Conservation (phyloP, 2,329 filamentous ascomycete species). For the Pezicula carpinea region DNA sequence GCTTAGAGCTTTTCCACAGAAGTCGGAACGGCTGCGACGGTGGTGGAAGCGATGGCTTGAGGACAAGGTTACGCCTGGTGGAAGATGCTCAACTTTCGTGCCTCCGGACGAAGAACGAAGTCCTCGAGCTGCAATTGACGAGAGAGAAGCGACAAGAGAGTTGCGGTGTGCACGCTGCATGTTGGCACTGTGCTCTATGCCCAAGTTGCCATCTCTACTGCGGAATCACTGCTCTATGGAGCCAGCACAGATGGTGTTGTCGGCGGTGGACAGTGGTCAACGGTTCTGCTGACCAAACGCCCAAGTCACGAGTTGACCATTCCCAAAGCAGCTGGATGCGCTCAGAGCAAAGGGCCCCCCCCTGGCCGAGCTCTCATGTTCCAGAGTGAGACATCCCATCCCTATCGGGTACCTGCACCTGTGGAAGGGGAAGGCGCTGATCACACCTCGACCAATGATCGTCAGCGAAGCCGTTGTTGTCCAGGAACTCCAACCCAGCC, state of each 20-base stretch:
- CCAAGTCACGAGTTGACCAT: constrained; percentile 7
- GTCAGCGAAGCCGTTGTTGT: constrained; percentile 2
- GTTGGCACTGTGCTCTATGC: too few relatives aligned
- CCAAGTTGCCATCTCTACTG: too few relatives aligned
- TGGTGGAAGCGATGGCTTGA: too few relatives aligned
- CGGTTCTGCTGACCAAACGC: background rate
- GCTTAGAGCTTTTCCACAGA: background rate
- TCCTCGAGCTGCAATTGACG: too few relatives aligned
- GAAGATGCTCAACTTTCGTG: too few relatives aligned
- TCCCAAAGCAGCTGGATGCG: background rate
- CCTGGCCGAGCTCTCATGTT: too few relatives aligned
- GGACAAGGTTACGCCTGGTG: too few relatives aligned
- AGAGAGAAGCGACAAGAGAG: too few relatives aligned
- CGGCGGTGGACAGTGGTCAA: background rate
- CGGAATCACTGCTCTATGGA: background rate
- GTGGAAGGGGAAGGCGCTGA: constrained; percentile 5
- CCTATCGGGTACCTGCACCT: constrained; percentile 17
- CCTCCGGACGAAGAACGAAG: too few relatives aligned
- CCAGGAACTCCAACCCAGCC: constrained; percentile 7
- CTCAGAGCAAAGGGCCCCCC: background rate
- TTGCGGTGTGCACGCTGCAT: too few relatives aligned
- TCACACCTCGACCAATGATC: constrained; percentile 7
- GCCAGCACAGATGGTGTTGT: background rate
- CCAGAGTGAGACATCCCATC: constrained; percentile 13
- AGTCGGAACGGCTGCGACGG: background rate